Conservation (phyloP, 2,329 filamentous ascomycete species). For the Podosphaera aphanis region DNA sequence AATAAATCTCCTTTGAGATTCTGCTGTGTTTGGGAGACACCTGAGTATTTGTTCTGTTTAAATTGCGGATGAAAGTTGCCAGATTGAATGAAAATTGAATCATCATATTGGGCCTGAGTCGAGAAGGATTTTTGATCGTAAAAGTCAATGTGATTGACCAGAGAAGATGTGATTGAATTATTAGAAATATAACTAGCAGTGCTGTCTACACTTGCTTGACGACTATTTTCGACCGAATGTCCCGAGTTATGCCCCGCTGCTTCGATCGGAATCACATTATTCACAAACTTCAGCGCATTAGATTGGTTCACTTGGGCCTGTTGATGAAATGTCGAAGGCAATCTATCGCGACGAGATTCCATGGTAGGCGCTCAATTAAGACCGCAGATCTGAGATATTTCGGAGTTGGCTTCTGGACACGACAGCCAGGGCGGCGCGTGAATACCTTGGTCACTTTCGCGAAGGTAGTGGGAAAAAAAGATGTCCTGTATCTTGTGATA, state of each 20-base stretch:
- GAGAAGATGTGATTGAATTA: constrained; percentile 9
- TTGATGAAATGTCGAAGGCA: constrained; percentile 34
- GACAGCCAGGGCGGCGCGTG: background rate
- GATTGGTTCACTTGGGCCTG: constrained; percentile 42
- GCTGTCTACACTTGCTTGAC: constrained; percentile 21
- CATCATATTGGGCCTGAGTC: constrained; percentile 10
- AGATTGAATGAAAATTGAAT: constrained; percentile 9
- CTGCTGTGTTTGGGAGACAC: constrained; percentile 21
- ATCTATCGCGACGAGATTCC: constrained; percentile 37
- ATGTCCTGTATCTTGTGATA: background rate
- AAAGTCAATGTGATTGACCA: constrained; percentile 21
- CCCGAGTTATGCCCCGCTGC: constrained; percentile 33
- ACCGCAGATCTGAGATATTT: too few species aligned
- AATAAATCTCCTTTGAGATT: constrained; percentile 25
- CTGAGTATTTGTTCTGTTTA: constrained; percentile 12
- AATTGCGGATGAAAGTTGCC: constrained; percentile 15
- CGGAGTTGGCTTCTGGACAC: too few species aligned
- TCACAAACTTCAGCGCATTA: constrained; percentile 36
- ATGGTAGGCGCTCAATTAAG: constrained; percentile 14
- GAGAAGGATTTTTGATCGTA: constrained; percentile 16
- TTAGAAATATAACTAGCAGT: constrained; percentile 15
- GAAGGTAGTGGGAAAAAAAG: background rate
- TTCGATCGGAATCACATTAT: constrained; percentile 25
- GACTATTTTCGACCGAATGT: constrained; percentile 18
- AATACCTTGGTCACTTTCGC: background rate